Percentiles rank a stretch among this genome's conserved stretches.
phyloP scores from a whole-genome alignment of 108 stramenopile genomes.

The Nitzschia palea region DNA sequence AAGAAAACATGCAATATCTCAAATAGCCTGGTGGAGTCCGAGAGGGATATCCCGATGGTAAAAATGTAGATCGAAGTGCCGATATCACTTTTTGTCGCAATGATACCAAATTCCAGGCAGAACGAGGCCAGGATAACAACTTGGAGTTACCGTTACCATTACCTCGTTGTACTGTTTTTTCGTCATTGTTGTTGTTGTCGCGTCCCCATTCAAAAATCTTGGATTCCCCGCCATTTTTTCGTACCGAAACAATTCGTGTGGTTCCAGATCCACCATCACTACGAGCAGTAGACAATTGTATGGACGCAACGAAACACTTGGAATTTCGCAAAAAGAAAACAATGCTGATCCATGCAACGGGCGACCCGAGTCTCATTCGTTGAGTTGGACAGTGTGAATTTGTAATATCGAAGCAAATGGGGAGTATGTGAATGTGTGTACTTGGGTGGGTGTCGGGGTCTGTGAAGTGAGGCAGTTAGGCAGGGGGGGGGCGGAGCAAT shows the following conservation, averaged over 20 bases:
- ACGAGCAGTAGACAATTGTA: constrained; percentile 8
- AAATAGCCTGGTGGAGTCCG: constrained; percentile 65
- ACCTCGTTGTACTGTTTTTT: too few species aligned
- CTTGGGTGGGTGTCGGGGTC: too few species aligned
- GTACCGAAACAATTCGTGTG: background rate
- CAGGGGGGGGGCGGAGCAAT: too few species aligned
- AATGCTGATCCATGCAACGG: background rate
- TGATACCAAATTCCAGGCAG: background rate
- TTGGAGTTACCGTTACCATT: too few species aligned
- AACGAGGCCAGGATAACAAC: too few species aligned
- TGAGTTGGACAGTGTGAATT: too few species aligned
- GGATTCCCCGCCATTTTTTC: background rate
- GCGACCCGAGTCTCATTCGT: too few species aligned
- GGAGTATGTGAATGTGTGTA: too few species aligned
- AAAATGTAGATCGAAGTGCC: constrained; percentile 54
- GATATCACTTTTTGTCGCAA: constrained; percentile 18
- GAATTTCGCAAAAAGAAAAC: constrained; percentile 16
- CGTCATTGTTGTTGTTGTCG: background rate
- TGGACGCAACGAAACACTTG: constrained; percentile 14
- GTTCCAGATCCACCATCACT: background rate
- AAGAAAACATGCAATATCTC: constrained; percentile 55
- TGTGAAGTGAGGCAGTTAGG: too few species aligned
- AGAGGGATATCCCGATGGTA: constrained; percentile 54
- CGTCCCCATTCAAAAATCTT: background rate
- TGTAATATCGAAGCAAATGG: too few species aligned